phyloP scores from a whole-genome alignment of 2,329 filamentous ascomycete genomes.

The Pochonia chlamydosporia region DNA sequence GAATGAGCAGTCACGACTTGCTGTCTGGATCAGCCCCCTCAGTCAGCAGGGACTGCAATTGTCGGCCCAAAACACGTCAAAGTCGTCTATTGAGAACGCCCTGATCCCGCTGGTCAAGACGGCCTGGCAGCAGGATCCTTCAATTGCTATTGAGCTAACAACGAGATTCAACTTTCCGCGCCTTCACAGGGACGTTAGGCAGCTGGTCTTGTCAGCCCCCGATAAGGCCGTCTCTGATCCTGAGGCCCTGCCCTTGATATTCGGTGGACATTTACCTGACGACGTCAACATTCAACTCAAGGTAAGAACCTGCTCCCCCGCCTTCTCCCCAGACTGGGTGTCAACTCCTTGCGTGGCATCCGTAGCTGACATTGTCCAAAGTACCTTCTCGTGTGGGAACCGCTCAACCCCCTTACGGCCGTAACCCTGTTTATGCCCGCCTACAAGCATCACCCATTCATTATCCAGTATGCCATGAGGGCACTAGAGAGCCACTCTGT shows the following conservation, averaged over 20 bases:
- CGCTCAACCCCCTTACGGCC: slow-evolving; percentile 87
- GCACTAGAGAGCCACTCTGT: slow-evolving; percentile 89
- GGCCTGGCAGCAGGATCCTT: slow-evolving; percentile 82
- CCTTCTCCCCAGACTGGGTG: too few relatives aligned
- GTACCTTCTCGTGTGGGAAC: slow-evolving; percentile 89
- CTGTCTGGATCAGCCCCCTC: slow-evolving; percentile 85
- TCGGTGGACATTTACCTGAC: slow-evolving; percentile 67
- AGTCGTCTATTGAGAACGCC: slow-evolving; percentile 35
- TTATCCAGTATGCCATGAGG: slow-evolving; percentile 95
- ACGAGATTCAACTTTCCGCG: slow-evolving; percentile 72
- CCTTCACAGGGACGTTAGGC: slow-evolving; percentile 70
- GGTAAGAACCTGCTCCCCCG: slow-evolving; percentile 36
- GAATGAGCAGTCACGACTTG: slow-evolving; percentile 76
- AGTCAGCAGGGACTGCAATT: slow-evolving; percentile 43
- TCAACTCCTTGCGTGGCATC: too few relatives aligned
- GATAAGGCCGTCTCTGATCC: slow-evolving; percentile 77
- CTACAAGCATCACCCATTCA: slow-evolving; percentile 85
- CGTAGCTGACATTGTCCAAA: too few relatives aligned
- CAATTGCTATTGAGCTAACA: slow-evolving; percentile 79
- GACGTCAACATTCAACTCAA: slow-evolving; percentile 80
- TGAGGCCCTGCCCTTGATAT: slow-evolving; percentile 74
- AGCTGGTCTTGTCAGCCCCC: slow-evolving; percentile 74
- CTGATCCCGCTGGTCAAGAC: slow-evolving; percentile 64
- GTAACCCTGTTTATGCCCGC: slow-evolving; percentile 89
- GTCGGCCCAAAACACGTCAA: slow-evolving; percentile 34